Base-by-base conservation (phyloP, 306 rosid genomes). In the Malus sieversii region DNA sequence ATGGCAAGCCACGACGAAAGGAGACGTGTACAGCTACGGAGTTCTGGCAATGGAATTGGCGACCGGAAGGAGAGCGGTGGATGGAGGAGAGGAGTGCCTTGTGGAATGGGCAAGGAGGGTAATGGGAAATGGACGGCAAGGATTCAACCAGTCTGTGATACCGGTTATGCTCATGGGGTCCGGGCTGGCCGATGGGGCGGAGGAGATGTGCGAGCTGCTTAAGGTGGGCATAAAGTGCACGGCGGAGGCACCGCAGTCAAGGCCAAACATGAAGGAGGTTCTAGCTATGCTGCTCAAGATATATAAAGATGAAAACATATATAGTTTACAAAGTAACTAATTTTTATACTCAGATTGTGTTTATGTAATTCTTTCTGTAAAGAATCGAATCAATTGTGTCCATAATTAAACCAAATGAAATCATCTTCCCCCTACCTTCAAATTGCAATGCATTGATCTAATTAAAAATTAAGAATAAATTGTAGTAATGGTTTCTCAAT, bases 251-350 rank as follows among this genome's bases (percentile, higher is more conserved):
- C 97, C 99, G 0, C 86, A 84, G 46, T 82, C 77, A 30, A 85
- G 99, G 83, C 99, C 99, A 0, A 90, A 85, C 74, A 95, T 95
- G 99, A 95, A 90, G 90, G 97, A 92, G 83, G 99, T 92, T 72
- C 78, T 96, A 62, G 87, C 87, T 74, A 89, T 84, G 96, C 78
- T 96, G 22, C 61, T 92, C 33, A 77, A 66, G 84, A 80, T 90
- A 44, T 51, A 16, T 2, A 51, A 51, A 15, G 55, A 16, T 4
- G 55, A 15, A 64, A 18, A 63, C 22, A 63, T 63, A 63, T 51
- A 0, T 51, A 51, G 68, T 63, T 35, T 38, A 20, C 8, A 10
- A 0, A 66, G 29, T 19, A 0, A 38, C 4, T 66, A 20, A 20
- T 6, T 62, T 62, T 62, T 30, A 38, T 66, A 35, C 48, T 32